Conservation (phyloP, 1,139 yeast genomes). For the Saccharomycopsis hybrid region DNA sequence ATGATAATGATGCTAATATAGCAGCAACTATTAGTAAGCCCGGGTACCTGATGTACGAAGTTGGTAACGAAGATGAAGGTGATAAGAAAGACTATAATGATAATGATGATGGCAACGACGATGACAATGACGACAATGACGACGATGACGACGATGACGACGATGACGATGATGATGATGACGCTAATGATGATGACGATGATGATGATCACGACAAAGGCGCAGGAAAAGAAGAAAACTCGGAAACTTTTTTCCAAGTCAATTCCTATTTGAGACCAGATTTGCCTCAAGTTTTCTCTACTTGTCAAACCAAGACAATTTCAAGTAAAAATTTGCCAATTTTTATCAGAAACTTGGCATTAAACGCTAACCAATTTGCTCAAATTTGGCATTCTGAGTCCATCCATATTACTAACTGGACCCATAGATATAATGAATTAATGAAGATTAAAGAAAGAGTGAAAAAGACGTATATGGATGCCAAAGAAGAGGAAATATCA, state of each 20-base stretch:
- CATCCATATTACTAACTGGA: conserved; percentile 12
- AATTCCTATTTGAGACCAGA: conserved; percentile 60
- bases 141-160: conserved; percentile 9
- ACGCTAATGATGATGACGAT: conserved; percentile 14
- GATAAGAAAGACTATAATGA: conserved; percentile 1
- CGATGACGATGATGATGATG: conserved; percentile 4
- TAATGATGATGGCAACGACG: conserved; percentile 7
- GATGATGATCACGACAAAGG: conserved; percentile 13
- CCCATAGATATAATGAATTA: conserved; percentile 15
- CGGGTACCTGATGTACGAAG: no score
- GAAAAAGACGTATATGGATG: not conserved
- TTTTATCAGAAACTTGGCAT: conserved; percentile 60
- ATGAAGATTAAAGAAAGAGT: conserved; percentile 10
- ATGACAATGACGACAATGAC: not conserved
- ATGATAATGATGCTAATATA: conserved; percentile 3
- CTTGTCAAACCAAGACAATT: conserved; percentile 67
- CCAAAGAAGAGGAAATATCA: not conserved
- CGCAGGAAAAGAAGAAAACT: conserved; percentile 14
- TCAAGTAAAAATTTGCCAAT: conserved; percentile 52
- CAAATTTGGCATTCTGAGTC: conserved; percentile 45
- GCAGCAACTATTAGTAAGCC: no score
- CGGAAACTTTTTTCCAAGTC: conserved; percentile 44
- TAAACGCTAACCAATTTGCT: conserved; percentile 68
- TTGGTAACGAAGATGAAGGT: not conserved
- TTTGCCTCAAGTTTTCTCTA: conserved; percentile 70